Base-by-base conservation (phyloP, 129 eudicot species). In the Escallonia rubra region DNA sequence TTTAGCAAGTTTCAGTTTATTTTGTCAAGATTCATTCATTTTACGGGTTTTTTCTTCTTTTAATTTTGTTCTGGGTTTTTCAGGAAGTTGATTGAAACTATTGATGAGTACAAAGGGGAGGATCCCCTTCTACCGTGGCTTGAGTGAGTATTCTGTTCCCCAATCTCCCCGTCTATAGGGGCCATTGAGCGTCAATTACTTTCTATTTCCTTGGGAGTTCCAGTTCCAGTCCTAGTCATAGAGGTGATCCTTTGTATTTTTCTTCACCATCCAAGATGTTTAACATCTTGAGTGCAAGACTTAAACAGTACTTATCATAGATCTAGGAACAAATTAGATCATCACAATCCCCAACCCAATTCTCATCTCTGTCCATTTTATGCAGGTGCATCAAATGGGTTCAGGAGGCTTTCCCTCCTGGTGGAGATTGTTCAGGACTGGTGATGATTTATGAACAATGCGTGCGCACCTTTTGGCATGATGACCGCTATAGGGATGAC, bases 61-160 rank as follows among this genome's bases (percentile, higher is more conserved):
- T 23, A 23, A 23, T 23, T 23, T 23, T 23, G 34, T 60, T 54
- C 23, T 59, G 51, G 5, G 23, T 16, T n/a, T 73, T 59, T 45
- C 47, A 91, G 96, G 86, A 82, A 68, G 72, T 66, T 93, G 64
- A 74, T 93, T 61, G 83, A 82, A 71, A 91, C 86, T 3, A 93
- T 93, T 63, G 90, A 89, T 50, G 81, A 84, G 74, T 93, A 89
- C 54, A 54, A 75, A 46, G 98, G 98, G 4, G 90, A 82, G 6
- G 98, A 93, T 68, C 96, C 98, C 49, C 90, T 93, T 51, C 89
- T 78, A 40, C 90, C 98, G 8, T 93, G 98, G 98, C 65, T 93
- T 53, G 71, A 89, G 98, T 93, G 59, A 81, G 90, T 72, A 8
- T 34, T 56, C 34, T 57, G 62, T 4, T 57, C 0, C 62, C 10